These are phyloP conservation scores for Physcia stellaris DNA, from an alignment of 495 filamentous ascomycete species.

Conservation along the genomic window DNA sequence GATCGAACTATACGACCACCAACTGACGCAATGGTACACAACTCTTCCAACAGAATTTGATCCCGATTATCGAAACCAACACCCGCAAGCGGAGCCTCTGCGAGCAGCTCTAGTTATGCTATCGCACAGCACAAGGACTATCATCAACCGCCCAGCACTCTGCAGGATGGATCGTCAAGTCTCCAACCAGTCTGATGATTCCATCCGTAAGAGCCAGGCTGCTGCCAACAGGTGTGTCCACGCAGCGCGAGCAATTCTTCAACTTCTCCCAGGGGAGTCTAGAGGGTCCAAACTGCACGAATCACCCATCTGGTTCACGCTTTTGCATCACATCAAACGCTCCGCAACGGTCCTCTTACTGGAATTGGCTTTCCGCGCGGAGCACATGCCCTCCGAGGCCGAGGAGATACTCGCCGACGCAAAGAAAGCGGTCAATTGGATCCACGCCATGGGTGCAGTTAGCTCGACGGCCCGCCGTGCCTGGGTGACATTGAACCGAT, in stretches of 20 bases:
- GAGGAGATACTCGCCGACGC: conserved; percentile 36
- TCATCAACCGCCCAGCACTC: conserved; percentile 47
- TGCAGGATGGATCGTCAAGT: conserved; percentile 36
- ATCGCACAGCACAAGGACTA: conserved; percentile 44
- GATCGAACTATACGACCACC: conserved; percentile 36
- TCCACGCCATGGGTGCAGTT: conserved; percentile 30
- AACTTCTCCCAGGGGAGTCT: conserved; percentile 34
- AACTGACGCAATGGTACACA: conserved; percentile 38
- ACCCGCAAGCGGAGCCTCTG: conserved; percentile 33
- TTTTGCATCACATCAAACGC: conserved; percentile 50
- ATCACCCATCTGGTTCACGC: conserved; percentile 48
- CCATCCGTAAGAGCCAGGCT: conserved; percentile 35
- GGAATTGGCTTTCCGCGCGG: conserved; percentile 38
- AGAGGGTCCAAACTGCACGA: conserved; percentile 30
- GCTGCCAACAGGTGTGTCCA: conserved; percentile 42
- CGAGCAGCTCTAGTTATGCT: conserved; percentile 27
- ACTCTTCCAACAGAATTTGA: conserved; percentile 27
- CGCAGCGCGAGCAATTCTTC: conserved; percentile 41
- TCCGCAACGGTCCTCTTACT: conserved; percentile 43
- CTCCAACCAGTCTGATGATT: conserved; percentile 25
- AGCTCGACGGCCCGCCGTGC: conserved; percentile 35
- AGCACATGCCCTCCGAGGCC: conserved; percentile 41
- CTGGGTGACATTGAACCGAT: conserved; percentile 16
- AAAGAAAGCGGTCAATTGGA: conserved; percentile 41
- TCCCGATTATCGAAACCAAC: conserved; percentile 21